Conservation (phyloP, 176 grass and related monocot genomes). For the Carex pumila region DNA sequence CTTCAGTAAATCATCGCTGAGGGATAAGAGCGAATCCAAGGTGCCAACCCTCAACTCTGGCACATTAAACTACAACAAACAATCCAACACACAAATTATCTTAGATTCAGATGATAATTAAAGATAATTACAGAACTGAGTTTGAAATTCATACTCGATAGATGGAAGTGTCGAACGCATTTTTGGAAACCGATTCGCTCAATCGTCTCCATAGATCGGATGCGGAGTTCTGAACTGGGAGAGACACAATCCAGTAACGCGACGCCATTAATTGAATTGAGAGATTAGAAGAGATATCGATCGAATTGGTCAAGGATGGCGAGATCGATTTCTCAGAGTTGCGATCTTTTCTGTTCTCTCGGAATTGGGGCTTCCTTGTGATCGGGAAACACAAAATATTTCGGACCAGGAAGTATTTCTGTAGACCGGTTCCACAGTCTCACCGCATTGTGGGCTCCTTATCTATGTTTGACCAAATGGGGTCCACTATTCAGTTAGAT, state of each 20-base stretch:
- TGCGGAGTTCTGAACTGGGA: constrained; percentile 48
- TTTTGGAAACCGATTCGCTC: constrained; percentile 64
- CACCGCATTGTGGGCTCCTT: too few relatives aligned
- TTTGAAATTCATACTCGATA: constrained; percentile 49
- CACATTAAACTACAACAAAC: constrained; percentile 50
- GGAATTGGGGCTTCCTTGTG: too few relatives aligned
- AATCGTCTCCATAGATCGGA: constrained; percentile 51
- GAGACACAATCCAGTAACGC: constrained; percentile 77
- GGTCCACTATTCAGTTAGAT: too few relatives aligned
- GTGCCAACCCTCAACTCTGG: constrained; percentile 86
- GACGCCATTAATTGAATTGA: constrained; percentile 43
- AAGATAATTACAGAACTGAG: too few relatives aligned
- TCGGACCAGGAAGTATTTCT: too few relatives aligned
- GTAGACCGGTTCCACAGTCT: too few relatives aligned
- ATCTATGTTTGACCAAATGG: too few relatives aligned
- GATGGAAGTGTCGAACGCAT: constrained; percentile 86
- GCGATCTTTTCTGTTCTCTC: too few relatives aligned
- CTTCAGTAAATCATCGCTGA: constrained; percentile 96
- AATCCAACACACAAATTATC: not conserved
- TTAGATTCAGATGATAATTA: not conserved
- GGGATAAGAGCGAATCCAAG: constrained; percentile 85
- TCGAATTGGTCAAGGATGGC: too few relatives aligned
- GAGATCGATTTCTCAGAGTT: too few relatives aligned
- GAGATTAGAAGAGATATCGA: not conserved
- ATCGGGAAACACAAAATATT: too few relatives aligned